phyloP scores from a whole-genome alignment of 2,329 filamentous ascomycete genomes.

The Dactylonectria estremocensis region DNA sequence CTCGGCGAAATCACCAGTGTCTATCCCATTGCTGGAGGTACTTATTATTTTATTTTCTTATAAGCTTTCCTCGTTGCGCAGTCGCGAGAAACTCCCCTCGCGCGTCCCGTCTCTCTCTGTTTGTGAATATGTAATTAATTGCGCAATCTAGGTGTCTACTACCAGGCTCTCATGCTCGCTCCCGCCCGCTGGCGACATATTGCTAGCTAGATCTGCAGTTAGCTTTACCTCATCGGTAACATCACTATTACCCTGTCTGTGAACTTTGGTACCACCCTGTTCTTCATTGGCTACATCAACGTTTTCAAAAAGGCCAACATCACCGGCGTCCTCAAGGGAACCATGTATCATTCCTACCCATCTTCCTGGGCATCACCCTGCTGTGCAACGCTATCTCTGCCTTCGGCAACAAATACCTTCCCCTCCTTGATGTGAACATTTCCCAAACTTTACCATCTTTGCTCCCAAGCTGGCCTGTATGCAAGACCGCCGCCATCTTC shows the following conservation, averaged over 20 bases:
- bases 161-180: conserved; percentile 83
- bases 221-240: conserved; percentile 84
- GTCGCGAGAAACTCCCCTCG: background rate
- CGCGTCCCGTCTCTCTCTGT: conserved; percentile 2
- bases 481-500: conserved; percentile 78
- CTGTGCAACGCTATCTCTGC: conserved; percentile 76
- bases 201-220: conserved; percentile 80
- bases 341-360: conserved; percentile 76
- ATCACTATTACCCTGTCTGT: conserved; percentile 88
- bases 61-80: background rate
- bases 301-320: conserved; percentile 66
- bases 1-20: conserved; percentile 83
- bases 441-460: background rate
- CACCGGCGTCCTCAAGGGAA: conserved; percentile 61
- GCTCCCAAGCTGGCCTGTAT: conserved; percentile 24
- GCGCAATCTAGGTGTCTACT: conserved; percentile 72
- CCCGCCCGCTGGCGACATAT: conserved; percentile 72
- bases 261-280: conserved; percentile 83
- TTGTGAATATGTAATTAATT: conserved; percentile 40
- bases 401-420: conserved; percentile 78
- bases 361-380: conserved; percentile 79
- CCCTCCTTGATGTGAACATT: conserved; percentile 75
- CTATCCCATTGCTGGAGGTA: conserved; percentile 81
- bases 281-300: conserved; percentile 70
- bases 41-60: conserved; percentile 19